Evolutionary conservation across 768 basidiomycete genomes (phyloP).

Genomic region (Leucocoprinus sp.): DNA sequence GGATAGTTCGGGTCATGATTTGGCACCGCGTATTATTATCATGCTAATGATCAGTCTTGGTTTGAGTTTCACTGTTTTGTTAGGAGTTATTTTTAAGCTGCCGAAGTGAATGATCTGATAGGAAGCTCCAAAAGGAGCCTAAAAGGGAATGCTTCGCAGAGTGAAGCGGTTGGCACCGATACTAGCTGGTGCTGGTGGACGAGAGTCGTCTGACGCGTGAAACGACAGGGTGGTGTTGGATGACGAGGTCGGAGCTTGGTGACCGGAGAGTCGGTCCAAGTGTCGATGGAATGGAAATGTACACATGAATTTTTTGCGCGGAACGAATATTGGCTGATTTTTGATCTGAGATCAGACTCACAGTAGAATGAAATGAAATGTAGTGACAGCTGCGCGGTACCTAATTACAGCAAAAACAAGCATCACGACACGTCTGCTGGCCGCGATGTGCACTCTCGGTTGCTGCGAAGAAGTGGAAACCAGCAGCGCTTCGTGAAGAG

Average conservation of each 20-base stretch:
- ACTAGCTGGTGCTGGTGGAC: background rate
- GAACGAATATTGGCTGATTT: background rate
- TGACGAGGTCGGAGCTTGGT: background rate
- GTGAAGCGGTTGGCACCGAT: background rate
- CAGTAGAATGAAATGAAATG: too few species aligned
- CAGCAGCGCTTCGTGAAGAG: conserved; percentile 1
- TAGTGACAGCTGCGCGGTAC: background rate
- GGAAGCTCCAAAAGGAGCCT: too few species aligned
- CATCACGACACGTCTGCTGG: conserved; percentile 2
- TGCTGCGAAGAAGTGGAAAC: background rate
- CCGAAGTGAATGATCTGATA: conserved; percentile 6
- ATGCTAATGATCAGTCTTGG: background rate
- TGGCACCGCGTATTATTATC: background rate
- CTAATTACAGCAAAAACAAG: conserved; percentile 4
- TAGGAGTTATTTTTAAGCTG: conserved; percentile 2
- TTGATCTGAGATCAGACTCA: conserved; percentile 5
- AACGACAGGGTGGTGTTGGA: conserved; percentile 9
- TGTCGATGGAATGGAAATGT: background rate
- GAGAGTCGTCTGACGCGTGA: background rate
- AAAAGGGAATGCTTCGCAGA: conserved; percentile 9
- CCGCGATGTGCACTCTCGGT: conserved; percentile 2
- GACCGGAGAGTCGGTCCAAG: background rate
- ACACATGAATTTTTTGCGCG: background rate
- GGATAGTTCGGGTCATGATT: background rate
- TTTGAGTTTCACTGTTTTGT: background rate